A percentile compares a stretch with the other conserved stretches of the same genome.
Evolutionary conservation across 495 filamentous ascomycete species (phyloP).

Genomic region (Chaetomium cochliodes): DNA sequence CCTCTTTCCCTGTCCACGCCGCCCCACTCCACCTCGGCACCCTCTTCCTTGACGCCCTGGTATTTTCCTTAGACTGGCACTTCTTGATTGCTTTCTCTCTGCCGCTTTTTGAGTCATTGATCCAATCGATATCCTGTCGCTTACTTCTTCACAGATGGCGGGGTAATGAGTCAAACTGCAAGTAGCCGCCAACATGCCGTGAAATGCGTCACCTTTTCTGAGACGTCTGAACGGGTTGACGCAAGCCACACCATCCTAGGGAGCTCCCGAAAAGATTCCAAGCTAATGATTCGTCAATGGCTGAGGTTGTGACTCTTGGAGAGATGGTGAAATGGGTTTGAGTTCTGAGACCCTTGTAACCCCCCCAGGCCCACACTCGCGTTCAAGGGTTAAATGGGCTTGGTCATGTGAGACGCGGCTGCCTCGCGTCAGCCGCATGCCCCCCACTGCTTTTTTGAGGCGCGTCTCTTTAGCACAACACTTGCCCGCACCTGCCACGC

Average conservation of each 20-base stretch:
- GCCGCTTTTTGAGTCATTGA: background rate
- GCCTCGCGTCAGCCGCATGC: slow-evolving; percentile 29
- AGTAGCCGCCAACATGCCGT: background rate
- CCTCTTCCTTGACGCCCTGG: background rate
- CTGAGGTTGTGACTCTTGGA: background rate
- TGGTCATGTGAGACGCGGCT: slow-evolving; percentile 36
- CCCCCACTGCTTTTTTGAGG: slow-evolving; percentile 25
- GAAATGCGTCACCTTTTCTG: background rate
- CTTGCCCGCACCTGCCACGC: slow-evolving; percentile 7
- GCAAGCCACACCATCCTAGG: background rate
- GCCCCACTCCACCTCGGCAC: background rate
- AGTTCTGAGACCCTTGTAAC: background rate
- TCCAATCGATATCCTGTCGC: background rate
- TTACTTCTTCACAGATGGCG: background rate
- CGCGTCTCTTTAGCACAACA: slow-evolving; percentile 25
- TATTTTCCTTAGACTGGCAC: background rate
- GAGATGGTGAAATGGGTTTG: background rate
- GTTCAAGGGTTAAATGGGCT: slow-evolving; percentile 19
- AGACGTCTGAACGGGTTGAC: background rate
- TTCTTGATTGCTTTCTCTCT: background rate
- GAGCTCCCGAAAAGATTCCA: background rate
- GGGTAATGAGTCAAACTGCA: slow-evolving; percentile 7
- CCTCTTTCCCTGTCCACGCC: background rate
- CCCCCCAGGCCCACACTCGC: background rate
- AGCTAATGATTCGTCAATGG: slow-evolving; percentile 4